Conservation (phyloP, 2,329 filamentous ascomycete genomes). For the Aspergillus pseudotamarii region DNA sequence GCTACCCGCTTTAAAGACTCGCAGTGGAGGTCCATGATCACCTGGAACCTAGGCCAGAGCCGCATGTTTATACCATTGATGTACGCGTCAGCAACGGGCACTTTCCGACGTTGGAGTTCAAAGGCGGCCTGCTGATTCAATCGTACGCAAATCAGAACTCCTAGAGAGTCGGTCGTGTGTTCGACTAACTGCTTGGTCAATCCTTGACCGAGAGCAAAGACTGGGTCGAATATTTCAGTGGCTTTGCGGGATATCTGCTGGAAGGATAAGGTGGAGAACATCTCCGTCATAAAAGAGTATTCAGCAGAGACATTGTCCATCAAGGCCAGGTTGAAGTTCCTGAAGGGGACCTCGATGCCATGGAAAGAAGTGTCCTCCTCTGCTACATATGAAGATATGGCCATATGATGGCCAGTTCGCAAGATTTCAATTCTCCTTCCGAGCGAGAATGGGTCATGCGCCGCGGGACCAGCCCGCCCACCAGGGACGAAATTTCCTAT, state of each 20-base stretch:
- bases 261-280: conserved; percentile 80
- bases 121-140: conserved; percentile 94
- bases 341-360: conserved; percentile 87
- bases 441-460: conserved; percentile 84
- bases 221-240: conserved; percentile 83
- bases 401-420: conserved; percentile 70
- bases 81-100: conserved; percentile 86
- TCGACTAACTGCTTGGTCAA: conserved; percentile 77
- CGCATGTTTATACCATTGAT: conserved; percentile 95
- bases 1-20: conserved; percentile 73
- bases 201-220: conserved; percentile 78
- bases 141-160: conserved; percentile 85
- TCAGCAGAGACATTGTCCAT: conserved; percentile 93
- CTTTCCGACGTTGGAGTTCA: conserved; percentile 85
- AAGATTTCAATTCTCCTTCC: conserved; percentile 84
- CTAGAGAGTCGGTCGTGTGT: conserved; percentile 79
- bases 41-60: conserved; percentile 92
- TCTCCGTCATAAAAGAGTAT: conserved; percentile 88
- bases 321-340: conserved; percentile 91
- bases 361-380: conserved; percentile 87
- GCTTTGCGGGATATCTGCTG: conserved; percentile 81
- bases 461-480: conserved; percentile 40
- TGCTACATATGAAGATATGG: conserved; percentile 83
- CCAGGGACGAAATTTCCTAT: conserved; percentile 42
- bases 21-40: conserved; percentile 89